Conservation (phyloP, 2,329 filamentous ascomycete species). For the Chaetomium globosum region DNA sequence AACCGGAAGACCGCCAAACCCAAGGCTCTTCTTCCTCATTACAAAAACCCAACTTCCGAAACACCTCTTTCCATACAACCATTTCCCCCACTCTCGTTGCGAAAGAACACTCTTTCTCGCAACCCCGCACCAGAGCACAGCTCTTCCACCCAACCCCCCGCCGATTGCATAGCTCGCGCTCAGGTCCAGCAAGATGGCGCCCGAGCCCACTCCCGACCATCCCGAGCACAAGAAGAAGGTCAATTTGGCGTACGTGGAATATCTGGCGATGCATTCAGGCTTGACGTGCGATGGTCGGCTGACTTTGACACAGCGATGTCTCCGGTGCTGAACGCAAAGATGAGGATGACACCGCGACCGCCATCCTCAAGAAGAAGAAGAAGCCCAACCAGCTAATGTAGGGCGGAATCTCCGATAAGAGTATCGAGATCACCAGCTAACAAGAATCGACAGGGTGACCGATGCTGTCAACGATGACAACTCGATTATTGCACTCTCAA, state of each 20-base stretch:
- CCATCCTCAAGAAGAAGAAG: constrained; percentile 99
- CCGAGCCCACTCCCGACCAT: constrained; percentile 59
- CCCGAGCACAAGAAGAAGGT: constrained; percentile 76
- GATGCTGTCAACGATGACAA: constrained; percentile 99
- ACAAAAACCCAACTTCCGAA: constrained; percentile 3
- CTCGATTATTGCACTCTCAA: constrained; percentile 96
- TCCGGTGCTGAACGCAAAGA: constrained; percentile 86
- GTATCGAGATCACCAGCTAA: constrained; percentile 31
- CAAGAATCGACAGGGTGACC: constrained; percentile 69
- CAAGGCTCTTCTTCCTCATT: constrained; percentile 19
- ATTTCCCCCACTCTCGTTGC: constrained; percentile 3
- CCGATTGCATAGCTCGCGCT: constrained; percentile 20
- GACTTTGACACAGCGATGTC: constrained; percentile 67
- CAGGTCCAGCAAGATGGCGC: constrained; percentile 63
- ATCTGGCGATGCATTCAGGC: constrained; percentile 7
- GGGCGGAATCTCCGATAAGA: constrained; percentile 30
- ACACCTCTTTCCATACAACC: background rate
- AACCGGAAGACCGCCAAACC: constrained; percentile 20
- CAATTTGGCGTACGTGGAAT: constrained; percentile 71
- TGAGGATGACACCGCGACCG: constrained; percentile 88
- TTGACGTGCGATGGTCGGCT: constrained; percentile 39
- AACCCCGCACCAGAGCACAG: constrained; percentile 14
- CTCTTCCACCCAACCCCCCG: constrained; percentile 17
- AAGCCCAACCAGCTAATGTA: constrained; percentile 99
- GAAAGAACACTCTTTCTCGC: constrained; percentile 14